Percentiles rank a stretch among this genome's conserved stretches.
Conservation (phyloP, 2,329 filamentous ascomycete genomes). For the Botryosphaeria dothidea region DNA sequence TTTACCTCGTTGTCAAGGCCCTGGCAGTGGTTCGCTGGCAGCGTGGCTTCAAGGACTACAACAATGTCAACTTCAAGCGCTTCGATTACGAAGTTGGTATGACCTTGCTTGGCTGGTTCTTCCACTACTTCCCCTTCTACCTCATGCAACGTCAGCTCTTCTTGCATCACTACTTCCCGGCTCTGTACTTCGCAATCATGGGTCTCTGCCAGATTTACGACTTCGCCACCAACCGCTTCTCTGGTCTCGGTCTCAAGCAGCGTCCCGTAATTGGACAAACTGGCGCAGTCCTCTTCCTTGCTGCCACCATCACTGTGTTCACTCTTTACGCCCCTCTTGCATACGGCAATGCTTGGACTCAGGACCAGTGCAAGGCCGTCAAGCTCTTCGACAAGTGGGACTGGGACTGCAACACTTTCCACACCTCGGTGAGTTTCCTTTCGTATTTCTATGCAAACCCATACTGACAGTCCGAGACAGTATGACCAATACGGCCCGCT, state of each 20-base stretch:
- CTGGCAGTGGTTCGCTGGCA: conserved; percentile 91
- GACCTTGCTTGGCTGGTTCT: conserved; percentile 87
- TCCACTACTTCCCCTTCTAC: conserved; percentile 99
- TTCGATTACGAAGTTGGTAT: conserved; percentile 97
- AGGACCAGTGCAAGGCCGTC: conserved; percentile 78
- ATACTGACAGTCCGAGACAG: conserved; percentile 5
- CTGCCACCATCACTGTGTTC: conserved; percentile 74
- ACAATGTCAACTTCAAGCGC: conserved; percentile 80
- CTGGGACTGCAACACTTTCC: conserved; percentile 96
- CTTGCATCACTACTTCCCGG: conserved; percentile 97
- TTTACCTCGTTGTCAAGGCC: conserved; percentile 84
- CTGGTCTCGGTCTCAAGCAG: conserved; percentile 66
- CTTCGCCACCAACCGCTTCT: conserved; percentile 74
- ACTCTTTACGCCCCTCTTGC: conserved; percentile 82
- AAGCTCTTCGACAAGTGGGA: conserved; percentile 93
- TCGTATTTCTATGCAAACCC: neutral
- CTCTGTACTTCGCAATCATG: conserved; percentile 91
- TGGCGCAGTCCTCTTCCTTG: conserved; percentile 73
- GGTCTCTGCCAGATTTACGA: conserved; percentile 88
- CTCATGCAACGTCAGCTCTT: conserved; percentile 98
- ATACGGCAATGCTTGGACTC: conserved; percentile 94
- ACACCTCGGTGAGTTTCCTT: conserved; percentile 71
- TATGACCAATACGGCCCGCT: conserved; percentile 28
- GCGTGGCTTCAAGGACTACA: conserved; percentile 85
- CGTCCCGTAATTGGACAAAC: conserved; percentile 73